phyloP scores from a whole-genome alignment of 2,329 filamentous ascomycete genomes.

The Seiridium unicorne region DNA sequence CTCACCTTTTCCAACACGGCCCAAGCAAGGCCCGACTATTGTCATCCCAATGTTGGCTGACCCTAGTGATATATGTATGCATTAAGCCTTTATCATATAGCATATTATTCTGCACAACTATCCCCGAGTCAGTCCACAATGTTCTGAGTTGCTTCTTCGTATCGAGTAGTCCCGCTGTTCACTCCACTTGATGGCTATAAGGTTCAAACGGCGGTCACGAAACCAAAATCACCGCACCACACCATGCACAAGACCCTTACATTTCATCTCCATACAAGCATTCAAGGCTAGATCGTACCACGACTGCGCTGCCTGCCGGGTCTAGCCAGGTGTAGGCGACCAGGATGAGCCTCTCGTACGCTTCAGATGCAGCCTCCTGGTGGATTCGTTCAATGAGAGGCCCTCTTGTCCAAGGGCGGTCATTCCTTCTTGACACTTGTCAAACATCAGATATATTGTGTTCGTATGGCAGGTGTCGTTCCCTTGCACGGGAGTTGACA shows the following conservation, averaged over 20 bases:
- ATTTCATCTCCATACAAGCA: background rate
- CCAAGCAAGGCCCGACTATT: no score
- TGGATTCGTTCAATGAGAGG: background rate
- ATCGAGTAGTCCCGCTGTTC: background rate
- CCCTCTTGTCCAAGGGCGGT: background rate
- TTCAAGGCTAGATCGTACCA: background rate
- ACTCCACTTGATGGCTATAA: background rate
- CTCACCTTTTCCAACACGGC: no score
- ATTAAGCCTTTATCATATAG: no score
- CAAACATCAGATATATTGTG: constrained; percentile 5
- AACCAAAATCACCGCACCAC: background rate
- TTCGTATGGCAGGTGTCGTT: background rate
- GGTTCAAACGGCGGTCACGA: background rate
- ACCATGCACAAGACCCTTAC: background rate
- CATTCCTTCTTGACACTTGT: constrained; percentile 7
- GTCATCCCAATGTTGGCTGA: no score
- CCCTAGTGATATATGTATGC: no score
- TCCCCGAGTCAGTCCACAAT: background rate
- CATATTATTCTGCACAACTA: background rate
- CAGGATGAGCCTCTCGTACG: background rate
- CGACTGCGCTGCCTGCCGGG: background rate
- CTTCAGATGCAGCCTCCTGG: background rate
- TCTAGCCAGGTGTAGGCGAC: background rate
- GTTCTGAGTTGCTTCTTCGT: background rate
- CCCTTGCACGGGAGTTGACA: constrained; percentile 7